A percentile compares a stretch with the other conserved stretches of the same genome.
These are phyloP conservation scores for Crotalaria pallida DNA, from an alignment of 306 rosid genomes.

Conservation along the genomic window DNA sequence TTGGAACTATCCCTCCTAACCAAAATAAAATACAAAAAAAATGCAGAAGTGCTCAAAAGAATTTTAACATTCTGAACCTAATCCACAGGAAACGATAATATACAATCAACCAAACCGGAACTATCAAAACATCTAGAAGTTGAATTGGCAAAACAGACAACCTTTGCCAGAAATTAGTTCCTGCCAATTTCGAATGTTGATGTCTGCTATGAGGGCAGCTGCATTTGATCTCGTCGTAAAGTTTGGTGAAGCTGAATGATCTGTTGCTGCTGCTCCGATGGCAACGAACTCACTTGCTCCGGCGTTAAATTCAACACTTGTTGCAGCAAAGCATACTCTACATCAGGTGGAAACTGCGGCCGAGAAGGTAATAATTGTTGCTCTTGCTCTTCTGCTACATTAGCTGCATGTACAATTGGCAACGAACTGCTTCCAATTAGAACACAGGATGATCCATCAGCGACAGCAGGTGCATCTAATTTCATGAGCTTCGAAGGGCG, in stretches of 20 bases:
- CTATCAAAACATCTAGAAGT: conserved; percentile 13
- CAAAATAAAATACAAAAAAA: conserved; percentile 27
- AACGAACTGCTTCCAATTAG: conserved; percentile 39
- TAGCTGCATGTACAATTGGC: conserved; percentile 37
- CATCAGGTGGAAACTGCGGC: conserved; percentile 55
- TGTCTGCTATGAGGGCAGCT: conserved; percentile 49
- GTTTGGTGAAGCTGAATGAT: conserved; percentile 83
- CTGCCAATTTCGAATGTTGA: not conserved
- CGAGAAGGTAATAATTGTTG: conserved; percentile 28
- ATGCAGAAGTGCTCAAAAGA: conserved; percentile 21
- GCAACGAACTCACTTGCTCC: conserved; percentile 73
- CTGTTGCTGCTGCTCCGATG: conserved; percentile 88
- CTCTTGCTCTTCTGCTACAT: conserved; percentile 44
- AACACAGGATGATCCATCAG: conserved; percentile 46
- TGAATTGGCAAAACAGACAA: too few species aligned
- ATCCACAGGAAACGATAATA: conserved; percentile 37
- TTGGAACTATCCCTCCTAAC: too few species aligned
- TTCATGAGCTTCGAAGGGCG: conserved; percentile 64
- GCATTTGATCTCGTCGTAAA: conserved; percentile 69
- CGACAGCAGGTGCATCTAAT: conserved; percentile 49
- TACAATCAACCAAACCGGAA: conserved; percentile 38
- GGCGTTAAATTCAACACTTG: conserved; percentile 92
- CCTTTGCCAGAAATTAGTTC: not conserved
- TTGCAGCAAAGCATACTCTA: conserved; percentile 69
- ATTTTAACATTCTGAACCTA: conserved; percentile 30